phyloP scores from a whole-genome alignment of 257 asterid genomes.

The Penstemon davidsonii region DNA sequence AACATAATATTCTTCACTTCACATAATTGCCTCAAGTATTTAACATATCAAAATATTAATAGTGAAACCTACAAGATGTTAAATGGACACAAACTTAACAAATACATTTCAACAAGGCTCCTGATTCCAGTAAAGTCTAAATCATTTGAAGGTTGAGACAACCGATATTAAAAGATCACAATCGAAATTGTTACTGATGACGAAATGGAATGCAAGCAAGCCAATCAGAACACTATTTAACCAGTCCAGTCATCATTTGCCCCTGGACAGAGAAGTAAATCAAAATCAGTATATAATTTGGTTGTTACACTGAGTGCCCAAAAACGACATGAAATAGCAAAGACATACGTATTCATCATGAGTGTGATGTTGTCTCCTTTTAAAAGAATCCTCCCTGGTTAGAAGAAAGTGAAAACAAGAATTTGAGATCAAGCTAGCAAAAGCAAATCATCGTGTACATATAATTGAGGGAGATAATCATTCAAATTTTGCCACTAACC shows the following conservation, averaged over 20 bases:
- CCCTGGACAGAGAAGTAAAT: constrained; percentile 17
- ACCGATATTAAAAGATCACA: not conserved
- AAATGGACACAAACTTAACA: not conserved
- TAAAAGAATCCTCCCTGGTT: constrained; percentile 48
- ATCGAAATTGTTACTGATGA: not conserved
- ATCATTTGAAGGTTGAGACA: not conserved
- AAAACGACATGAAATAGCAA: not conserved
- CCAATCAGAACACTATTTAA: not conserved
- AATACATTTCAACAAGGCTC: not conserved
- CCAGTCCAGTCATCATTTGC: constrained; percentile 23
- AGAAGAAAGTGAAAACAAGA: constrained; percentile 19
- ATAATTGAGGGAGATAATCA: not conserved
- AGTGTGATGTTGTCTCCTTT: constrained; percentile 55
- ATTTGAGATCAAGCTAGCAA: not conserved
- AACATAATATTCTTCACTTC: not conserved
- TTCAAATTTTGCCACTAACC: constrained; percentile 32
- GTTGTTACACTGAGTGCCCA: not conserved
- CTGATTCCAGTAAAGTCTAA: not conserved
- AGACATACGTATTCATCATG: constrained; percentile 56
- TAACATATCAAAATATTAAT: not conserved
- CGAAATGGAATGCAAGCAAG: not conserved
- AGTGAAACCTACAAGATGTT: not conserved
- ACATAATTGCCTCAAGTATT: not conserved
- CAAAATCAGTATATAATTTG: not conserved
- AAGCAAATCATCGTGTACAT: not conserved